Evolutionary conservation across 2,329 filamentous ascomycete genomes (phyloP).

Genomic region (Coniochaeta sp.): DNA sequence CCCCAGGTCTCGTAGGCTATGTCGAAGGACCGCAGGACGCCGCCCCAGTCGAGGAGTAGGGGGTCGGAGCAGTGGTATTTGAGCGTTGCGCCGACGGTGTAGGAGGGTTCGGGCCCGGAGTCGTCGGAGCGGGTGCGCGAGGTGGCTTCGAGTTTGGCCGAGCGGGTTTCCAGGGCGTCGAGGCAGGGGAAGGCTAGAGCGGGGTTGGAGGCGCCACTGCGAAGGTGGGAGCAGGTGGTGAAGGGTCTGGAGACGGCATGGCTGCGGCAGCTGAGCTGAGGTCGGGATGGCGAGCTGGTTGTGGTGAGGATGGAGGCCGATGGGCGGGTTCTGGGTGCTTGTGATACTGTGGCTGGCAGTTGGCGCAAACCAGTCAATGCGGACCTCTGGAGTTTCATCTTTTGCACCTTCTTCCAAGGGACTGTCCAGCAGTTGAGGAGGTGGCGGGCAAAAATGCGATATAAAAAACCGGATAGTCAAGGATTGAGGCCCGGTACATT

Average conservation of each 20-base stretch:
- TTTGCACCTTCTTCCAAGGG: background rate
- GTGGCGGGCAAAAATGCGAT: background rate
- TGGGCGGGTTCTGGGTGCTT: background rate
- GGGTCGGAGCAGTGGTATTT: conserved; percentile 67
- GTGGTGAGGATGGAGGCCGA: background rate
- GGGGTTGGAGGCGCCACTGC: conserved; percentile 58
- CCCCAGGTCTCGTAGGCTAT: conserved; percentile 96
- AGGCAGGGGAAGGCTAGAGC: conserved; percentile 87
- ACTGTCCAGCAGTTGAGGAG: too few relatives aligned
- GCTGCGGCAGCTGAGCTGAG: background rate
- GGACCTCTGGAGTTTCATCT: background rate
- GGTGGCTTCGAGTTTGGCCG: conserved; percentile 59
- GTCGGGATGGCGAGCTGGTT: background rate
- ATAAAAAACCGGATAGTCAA: background rate
- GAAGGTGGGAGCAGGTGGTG: conserved; percentile 9
- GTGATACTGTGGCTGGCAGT: background rate
- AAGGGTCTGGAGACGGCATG: conserved; percentile 12
- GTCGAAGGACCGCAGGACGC: conserved; percentile 79
- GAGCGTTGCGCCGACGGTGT: conserved; percentile 81
- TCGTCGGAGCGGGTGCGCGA: conserved; percentile 41
- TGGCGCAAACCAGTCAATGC: background rate
- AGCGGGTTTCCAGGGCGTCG: conserved; percentile 72
- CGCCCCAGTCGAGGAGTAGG: conserved; percentile 88
- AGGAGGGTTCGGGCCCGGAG: conserved; percentile 84
- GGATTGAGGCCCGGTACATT: background rate